Evolutionary conservation across 1,139 yeast species (phyloP).

Genomic region (Candida neerlandica): DNA sequence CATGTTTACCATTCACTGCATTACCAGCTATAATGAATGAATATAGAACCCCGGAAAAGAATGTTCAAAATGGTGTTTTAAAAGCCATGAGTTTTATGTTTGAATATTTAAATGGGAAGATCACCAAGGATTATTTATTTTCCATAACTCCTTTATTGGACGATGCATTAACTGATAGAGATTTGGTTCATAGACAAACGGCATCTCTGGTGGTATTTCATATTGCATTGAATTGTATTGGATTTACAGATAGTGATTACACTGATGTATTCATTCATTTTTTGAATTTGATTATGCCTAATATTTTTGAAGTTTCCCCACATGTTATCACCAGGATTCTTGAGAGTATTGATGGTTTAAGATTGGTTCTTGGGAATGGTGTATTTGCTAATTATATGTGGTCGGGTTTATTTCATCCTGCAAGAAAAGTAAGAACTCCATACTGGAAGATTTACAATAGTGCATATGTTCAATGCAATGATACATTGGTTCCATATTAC

Average conservation of each 20-base stretch:
- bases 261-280: conserved; percentile 63
- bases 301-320: conserved; percentile 89
- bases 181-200: conserved; percentile 91
- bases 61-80: conserved; percentile 93
- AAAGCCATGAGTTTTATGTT: conserved; percentile 92
- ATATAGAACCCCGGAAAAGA: conserved; percentile 87
- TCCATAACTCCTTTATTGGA: conserved; percentile 80
- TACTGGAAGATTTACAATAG: conserved; percentile 85
- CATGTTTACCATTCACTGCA: conserved; percentile 91
- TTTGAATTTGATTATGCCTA: conserved; percentile 77
- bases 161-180: conserved; percentile 90
- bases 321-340: conserved; percentile 84
- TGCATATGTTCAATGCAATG: conserved; percentile 74
- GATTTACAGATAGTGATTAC: conserved; percentile 74
- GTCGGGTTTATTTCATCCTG: conserved; percentile 93
- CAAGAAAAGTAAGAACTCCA: conserved; percentile 78
- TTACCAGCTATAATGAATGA: conserved; percentile 97
- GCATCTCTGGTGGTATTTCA: conserved; percentile 89
- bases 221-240: conserved; percentile 77
- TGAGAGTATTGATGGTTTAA: conserved; percentile 78
- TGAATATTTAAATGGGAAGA: conserved; percentile 79
- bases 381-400: conserved; percentile 73
- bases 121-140: conserved; percentile 81
- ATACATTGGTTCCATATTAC: conserved; percentile 79
- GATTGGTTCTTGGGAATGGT: conserved; percentile 78